Base-by-base conservation (phyloP, 2,329 filamentous ascomycete genomes). In the Aspergillus sp. region DNA sequence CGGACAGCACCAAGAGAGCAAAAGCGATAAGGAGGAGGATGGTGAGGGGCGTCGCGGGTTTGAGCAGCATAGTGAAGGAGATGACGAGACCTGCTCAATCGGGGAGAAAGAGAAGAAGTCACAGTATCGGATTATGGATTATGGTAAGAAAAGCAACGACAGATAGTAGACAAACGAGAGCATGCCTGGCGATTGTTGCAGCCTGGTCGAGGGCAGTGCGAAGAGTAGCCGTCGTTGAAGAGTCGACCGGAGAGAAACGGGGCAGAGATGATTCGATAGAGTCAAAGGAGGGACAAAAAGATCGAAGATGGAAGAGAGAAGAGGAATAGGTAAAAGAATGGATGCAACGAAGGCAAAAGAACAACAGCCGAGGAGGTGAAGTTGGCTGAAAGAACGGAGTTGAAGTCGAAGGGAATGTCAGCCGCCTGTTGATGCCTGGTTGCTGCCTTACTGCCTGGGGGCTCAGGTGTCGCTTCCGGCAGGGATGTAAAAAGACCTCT, bases 1-100 rank as follows among this genome's bases (percentile, higher is more conserved):
- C 87, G 41, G 89, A 87, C 35, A 98, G 76, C 41, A 97, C 75
- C 44, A 97, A 77, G 52, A 97, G 75, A 52, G 77, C 85, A 68
- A 98, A 96, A 55, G 91, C 89, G 61, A 80, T 77, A 52, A 94
- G 79, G 61, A 97, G 84, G 65, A 97, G 73, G 57, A 95, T 74
- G 57, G 90, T 83, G 64, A 98, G 75, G 57, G 93, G 91, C 50
- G 93, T 97, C 52, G 93, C 91, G 52, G 93, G 90, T 62, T 90
- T 87, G 67, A 97, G 75, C 81, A 94, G 88, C 73, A 72, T 82
- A 73, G 63, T 63, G 58, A 54, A 19, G 19, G 19, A 19, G 19
- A 19, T 19, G 19, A 19, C 19, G 19, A 19, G 19, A 19, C 19
- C 41, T 7, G 41, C 12, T 29, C 6, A 29, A 4, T 41, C 12